These are phyloP conservation scores for Chytriomyces hyalinus DNA, from an alignment of 192 early-diverging fungal genomes.

Conservation along the genomic window DNA sequence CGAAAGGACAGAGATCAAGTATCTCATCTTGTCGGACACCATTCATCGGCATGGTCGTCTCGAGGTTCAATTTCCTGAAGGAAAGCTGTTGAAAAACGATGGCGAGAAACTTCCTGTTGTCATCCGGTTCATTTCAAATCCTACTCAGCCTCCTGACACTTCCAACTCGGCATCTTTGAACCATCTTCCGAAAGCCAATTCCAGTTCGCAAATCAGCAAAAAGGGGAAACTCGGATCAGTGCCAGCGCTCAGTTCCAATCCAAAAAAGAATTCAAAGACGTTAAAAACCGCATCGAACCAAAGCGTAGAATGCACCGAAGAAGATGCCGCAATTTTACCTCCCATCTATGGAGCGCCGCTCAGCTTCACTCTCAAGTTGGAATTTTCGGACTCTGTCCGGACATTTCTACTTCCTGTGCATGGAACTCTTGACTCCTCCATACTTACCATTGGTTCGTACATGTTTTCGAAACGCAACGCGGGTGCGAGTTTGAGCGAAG, in stretches of 20 bases:
- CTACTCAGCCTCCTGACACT: background rate
- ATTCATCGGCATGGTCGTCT: slow-evolving; percentile 33
- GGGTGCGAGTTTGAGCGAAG: slow-evolving; percentile 13
- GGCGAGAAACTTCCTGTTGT: slow-evolving; percentile 55
- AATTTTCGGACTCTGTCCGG: slow-evolving; percentile 41
- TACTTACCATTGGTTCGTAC: slow-evolving; percentile 44
- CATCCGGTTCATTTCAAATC: slow-evolving; percentile 36
- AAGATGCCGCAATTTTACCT: background rate
- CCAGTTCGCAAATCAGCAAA: background rate
- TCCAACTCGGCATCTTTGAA: background rate
- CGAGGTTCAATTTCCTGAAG: slow-evolving; percentile 58
- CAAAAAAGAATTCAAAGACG: no score
- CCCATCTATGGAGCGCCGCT: slow-evolving; percentile 38
- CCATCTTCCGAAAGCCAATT: background rate
- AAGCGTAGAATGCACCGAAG: background rate
- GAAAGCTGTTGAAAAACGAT: slow-evolving; percentile 54
- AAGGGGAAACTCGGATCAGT: no score
- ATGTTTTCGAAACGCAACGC: slow-evolving; percentile 23
- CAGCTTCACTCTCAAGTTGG: slow-evolving; percentile 53
- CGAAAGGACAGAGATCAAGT: slow-evolving; percentile 54
- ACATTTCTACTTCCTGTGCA: slow-evolving; percentile 55
- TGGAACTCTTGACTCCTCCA: slow-evolving; percentile 47
- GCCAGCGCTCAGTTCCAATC: no score
- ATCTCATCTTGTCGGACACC: slow-evolving; percentile 34
- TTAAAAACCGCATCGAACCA: background rate